Evolutionary conservation across 2,329 filamentous ascomycete genomes (phyloP).

Genomic region (Ophiosphaerella narmari): DNA sequence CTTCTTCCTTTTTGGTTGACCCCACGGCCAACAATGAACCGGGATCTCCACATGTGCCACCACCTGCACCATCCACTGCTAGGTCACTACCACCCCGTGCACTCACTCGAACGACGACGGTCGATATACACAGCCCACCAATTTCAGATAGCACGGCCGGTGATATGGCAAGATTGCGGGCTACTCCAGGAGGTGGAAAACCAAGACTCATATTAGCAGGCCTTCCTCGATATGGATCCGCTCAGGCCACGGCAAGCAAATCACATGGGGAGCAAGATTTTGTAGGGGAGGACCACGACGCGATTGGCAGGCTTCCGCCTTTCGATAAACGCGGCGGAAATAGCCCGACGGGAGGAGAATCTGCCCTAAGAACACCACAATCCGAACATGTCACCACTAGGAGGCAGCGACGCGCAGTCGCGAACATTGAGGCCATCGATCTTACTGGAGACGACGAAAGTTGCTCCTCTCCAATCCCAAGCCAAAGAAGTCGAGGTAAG

Average conservation of each 20-base stretch:
- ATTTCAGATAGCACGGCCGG: constrained; percentile 6
- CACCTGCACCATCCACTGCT: constrained; percentile 13
- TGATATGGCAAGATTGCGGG: constrained; percentile 52
- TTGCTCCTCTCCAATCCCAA: constrained; percentile 22
- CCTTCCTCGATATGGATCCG: constrained; percentile 17
- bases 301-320: constrained; percentile 1
- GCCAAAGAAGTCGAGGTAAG: constrained; percentile 28
- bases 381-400: constrained; percentile 4
- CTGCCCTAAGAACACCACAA: constrained; percentile 5
- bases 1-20: constrained; percentile 10
- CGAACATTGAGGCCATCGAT: constrained; percentile 43
- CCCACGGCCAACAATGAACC: constrained; percentile 26
- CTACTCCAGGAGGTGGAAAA: constrained; percentile 50
- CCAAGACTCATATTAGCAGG: constrained; percentile 41
- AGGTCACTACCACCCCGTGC: constrained; percentile 24
- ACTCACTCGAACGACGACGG: constrained; percentile 22
- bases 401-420: constrained; percentile 13
- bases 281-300: not conserved
- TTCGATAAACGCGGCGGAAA: constrained; percentile 3
- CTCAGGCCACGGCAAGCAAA: constrained; percentile 5
- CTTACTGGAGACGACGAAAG: constrained; percentile 37
- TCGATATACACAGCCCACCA: constrained; percentile 32
- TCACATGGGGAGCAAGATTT: constrained; percentile 4
- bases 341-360: not conserved
- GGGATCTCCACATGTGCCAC: constrained; percentile 13